Conservation (phyloP, 2,329 filamentous ascomycete genomes). For the Monilinia polystroma region DNA sequence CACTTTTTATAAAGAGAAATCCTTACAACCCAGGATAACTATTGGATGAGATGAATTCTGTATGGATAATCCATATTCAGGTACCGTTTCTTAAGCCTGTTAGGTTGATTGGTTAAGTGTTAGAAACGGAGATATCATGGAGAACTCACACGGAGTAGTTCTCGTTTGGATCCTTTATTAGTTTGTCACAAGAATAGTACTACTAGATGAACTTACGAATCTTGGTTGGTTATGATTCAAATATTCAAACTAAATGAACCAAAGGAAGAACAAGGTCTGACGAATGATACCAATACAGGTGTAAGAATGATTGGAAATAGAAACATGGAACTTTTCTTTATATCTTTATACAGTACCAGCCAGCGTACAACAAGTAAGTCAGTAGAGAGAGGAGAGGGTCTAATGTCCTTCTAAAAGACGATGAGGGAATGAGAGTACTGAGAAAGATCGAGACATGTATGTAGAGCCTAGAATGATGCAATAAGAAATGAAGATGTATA, state of each 20-base stretch:
- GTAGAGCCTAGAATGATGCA: too few species aligned
- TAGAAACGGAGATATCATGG: not conserved
- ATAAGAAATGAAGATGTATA: too few species aligned
- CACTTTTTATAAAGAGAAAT: not conserved
- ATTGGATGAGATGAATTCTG: conserved; percentile 5
- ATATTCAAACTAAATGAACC: not conserved
- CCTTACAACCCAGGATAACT: not conserved
- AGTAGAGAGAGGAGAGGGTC: too few species aligned
- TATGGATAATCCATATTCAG: conserved; percentile 5
- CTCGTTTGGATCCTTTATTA: conserved; percentile 2
- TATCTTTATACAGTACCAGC: not conserved
- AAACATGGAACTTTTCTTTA: not conserved
- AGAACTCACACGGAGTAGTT: not conserved
- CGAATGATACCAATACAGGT: not conserved
- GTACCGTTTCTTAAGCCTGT: conserved; percentile 10
- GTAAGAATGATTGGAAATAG: conserved; percentile 7
- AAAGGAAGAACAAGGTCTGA: not conserved
- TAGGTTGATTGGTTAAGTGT: conserved; percentile 1
- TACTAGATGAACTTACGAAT: not conserved
- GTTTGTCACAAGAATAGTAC: conserved; percentile 19
- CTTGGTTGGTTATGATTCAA: conserved; percentile 17
- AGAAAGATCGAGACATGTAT: too few species aligned
- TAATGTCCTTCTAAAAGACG: too few species aligned
- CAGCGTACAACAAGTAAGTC: not conserved
- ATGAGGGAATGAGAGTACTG: too few species aligned